Percentiles rank a stretch among this genome's conserved stretches.
Evolutionary conservation across 2,329 filamentous ascomycete species (phyloP).

Genomic region (Dendrostoma leiphaemia): DNA sequence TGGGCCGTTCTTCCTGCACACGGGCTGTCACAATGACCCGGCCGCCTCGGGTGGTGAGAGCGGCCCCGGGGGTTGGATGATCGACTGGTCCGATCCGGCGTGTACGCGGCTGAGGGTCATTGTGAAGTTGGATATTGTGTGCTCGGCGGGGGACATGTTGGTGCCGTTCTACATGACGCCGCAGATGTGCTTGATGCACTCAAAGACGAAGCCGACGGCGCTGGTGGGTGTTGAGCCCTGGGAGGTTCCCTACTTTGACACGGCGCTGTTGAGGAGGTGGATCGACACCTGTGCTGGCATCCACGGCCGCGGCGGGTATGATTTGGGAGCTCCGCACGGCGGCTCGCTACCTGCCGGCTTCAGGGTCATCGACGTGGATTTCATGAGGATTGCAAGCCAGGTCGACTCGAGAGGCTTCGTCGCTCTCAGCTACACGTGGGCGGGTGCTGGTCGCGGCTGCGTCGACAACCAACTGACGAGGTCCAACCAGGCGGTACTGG

Average conservation of each 20-base stretch:
- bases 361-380: background rate
- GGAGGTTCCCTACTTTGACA: constrained; percentile 1
- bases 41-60: background rate
- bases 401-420: background rate
- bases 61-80: background rate
- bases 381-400: background rate
- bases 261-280: background rate
- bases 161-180: background rate
- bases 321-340: no score
- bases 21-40: background rate
- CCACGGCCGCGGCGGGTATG: no score
- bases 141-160: background rate
- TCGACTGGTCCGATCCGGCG: constrained; percentile 1
- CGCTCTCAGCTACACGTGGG: constrained; percentile 1
- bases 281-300: constrained; percentile 2
- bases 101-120: background rate
- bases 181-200: background rate
- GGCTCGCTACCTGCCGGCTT: background rate
- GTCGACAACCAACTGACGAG: background rate
- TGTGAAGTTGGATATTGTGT: background rate
- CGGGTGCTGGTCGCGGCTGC: background rate
- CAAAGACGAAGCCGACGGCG: background rate
- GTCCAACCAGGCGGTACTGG: background rate
- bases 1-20: background rate
- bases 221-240: background rate